phyloP scores from a whole-genome alignment of 2,329 filamentous ascomycete genomes.

The Pestalotiopsis sp. region DNA sequence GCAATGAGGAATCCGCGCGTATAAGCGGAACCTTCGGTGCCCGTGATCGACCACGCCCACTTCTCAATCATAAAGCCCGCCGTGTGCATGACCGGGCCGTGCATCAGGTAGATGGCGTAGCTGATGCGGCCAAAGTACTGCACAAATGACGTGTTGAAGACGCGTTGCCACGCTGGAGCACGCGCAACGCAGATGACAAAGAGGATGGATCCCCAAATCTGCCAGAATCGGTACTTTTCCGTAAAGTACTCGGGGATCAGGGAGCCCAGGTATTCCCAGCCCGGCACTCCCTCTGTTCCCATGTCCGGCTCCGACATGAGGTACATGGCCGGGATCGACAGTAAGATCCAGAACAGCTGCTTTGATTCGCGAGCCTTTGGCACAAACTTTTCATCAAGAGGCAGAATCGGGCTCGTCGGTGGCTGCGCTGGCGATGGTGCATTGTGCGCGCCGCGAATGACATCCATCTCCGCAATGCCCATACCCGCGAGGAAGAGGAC shows the following conservation, averaged over 20 bases:
- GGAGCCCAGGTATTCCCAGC: conserved; percentile 51
- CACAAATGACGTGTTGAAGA: conserved; percentile 51
- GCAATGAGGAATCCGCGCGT: conserved; percentile 49
- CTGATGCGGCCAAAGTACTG: conserved; percentile 65
- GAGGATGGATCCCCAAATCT: conserved; percentile 53
- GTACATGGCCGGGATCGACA: conserved; percentile 55
- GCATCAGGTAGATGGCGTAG: conserved; percentile 64
- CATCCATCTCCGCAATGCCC: conserved; percentile 56
- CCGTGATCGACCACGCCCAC: conserved; percentile 50
- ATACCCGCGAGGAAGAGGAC: conserved; percentile 58
- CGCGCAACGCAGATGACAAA: conserved; percentile 54
- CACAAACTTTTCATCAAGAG: conserved; percentile 18
- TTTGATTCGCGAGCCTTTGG: conserved; percentile 14
- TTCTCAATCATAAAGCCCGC: conserved; percentile 54
- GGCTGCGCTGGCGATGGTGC: conserved; percentile 18
- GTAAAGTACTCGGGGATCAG: conserved; percentile 53
- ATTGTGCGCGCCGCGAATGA: conserved; percentile 49
- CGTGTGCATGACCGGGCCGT: conserved; percentile 57
- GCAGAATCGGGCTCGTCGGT: conserved; percentile 23
- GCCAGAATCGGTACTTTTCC: conserved; percentile 58
- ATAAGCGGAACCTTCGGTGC: conserved; percentile 47
- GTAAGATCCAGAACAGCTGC: conserved; percentile 37
- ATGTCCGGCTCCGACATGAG: conserved; percentile 51
- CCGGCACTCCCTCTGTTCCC: conserved; percentile 45
- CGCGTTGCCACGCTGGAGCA: conserved; percentile 46